Evolutionary conservation across 257 asterid species (phyloP), one percentile per base, ranked within the genome.

Genomic region (Coffea canephora): DNA sequence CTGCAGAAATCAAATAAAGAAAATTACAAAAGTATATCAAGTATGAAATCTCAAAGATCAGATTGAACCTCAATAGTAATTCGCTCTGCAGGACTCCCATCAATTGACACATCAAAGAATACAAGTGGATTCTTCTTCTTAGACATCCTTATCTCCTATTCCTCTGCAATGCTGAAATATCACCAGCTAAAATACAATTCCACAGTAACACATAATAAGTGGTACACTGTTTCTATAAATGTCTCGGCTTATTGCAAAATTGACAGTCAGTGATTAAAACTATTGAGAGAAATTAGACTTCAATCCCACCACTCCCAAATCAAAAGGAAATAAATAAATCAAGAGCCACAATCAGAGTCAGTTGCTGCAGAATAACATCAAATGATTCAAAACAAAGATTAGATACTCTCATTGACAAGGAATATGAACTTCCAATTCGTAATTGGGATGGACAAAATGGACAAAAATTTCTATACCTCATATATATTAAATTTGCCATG

Each of bases 61-160:
- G 34, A 31, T 70, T 65, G 55, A 82, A 94, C 98, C 99, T 96
- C 98, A 19, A 96, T 85, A 76, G 87, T 87, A 84, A 96, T 85
- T 83, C 89, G 89, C 85, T 91, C 97, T 48, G 89, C 78, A 54
- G 93, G 74, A 77, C 75, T 82, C 77, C 97, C 95, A 81, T 92
- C 92, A 69, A 92, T 82, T 67, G 98, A 92, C 77, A 94, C 88
- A 71, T 94, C 96, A 85, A 96, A 79, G 91, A 89, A 94, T 75
- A 96, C 97, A 43, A 77, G 83, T 48, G 97, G 98, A 77, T 92
- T 94, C 83, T 89, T 89, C 77, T 86, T 84, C 86, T 85, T 84
- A 80, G 85, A 87, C 98, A 92, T 89, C 75, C 78, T 81, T 85
- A 62, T 83, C 84, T 84, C 85, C 45, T 78, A 81, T 57, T 82